Percentiles rank a stretch among this genome's conserved stretches.
These are phyloP conservation scores for Microcyclospora pomicola DNA, from an alignment of 2,329 filamentous ascomycete genomes.

Conservation along the genomic window DNA sequence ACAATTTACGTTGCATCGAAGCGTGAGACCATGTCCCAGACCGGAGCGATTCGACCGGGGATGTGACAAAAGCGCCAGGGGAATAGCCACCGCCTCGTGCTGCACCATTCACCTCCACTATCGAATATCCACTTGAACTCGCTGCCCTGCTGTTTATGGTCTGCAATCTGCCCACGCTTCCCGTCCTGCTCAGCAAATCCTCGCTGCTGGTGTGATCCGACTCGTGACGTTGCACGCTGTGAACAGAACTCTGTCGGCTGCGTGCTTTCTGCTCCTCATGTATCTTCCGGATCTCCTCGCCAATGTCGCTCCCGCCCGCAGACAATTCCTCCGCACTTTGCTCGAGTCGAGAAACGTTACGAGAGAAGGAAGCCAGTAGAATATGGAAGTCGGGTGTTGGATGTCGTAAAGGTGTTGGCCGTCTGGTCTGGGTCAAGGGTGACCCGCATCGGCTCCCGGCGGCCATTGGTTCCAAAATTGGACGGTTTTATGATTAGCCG, in stretches of 20 bases:
- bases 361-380: conserved; percentile 34
- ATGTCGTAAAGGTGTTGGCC: conserved; percentile 31
- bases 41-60: conserved; percentile 46
- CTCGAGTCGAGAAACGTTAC: conserved; percentile 59
- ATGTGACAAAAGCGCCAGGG: conserved; percentile 53
- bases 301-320: conserved; percentile 57
- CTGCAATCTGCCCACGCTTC: conserved; percentile 1
- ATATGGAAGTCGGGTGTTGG: conserved; percentile 49
- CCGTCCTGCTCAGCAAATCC: neutral
- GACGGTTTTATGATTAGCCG: conserved; percentile 1
- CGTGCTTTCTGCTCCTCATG: conserved; percentile 36
- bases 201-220: neutral
- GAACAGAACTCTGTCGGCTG: conserved; percentile 15
- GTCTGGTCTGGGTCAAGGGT: neutral
- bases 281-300: conserved; percentile 61
- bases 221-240: conserved; percentile 5
- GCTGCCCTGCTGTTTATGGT: conserved; percentile 40
- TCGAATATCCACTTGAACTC: conserved; percentile 42
- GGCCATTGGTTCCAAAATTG: conserved; percentile 7
- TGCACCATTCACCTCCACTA: conserved; percentile 51
- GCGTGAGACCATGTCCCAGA: conserved; percentile 30
- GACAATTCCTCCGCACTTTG: conserved; percentile 62
- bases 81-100: conserved; percentile 59
- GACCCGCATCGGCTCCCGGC: too few relatives aligned
- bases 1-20: conserved; percentile 22